These are phyloP conservation scores for Botrytis sinoallii DNA, from an alignment of 2,329 filamentous ascomycete species.

Conservation along the genomic window DNA sequence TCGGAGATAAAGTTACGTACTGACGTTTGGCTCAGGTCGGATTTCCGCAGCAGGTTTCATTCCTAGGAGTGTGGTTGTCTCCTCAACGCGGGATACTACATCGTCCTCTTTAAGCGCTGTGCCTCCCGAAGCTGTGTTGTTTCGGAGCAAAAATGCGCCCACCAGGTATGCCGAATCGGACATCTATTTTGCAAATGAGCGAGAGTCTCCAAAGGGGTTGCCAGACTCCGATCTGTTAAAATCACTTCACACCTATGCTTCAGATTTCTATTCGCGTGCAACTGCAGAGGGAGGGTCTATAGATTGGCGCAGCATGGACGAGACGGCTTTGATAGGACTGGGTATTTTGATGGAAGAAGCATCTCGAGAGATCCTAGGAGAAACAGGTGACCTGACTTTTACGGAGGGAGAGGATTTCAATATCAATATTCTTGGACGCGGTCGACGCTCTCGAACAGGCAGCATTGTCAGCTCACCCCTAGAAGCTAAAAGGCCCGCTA, in stretches of 20 bases:
- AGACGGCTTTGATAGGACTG: conserved; percentile 72
- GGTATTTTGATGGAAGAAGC: conserved; percentile 74
- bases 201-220: conserved; percentile 51
- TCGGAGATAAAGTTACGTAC: conserved; percentile 6
- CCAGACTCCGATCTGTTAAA: conserved; percentile 69
- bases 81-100: conserved; percentile 33
- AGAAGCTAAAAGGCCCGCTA: conserved; percentile 8
- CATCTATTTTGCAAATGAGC: conserved; percentile 64
- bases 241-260: conserved; percentile 64
- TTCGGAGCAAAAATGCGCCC: conserved; percentile 61
- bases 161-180: conserved; percentile 67
- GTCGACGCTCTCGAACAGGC: neutral
- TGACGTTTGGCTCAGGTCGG: conserved; percentile 37
- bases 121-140: conserved; percentile 69
- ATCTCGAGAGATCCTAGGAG: conserved; percentile 57
- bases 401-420: conserved; percentile 50
- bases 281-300: conserved; percentile 32
- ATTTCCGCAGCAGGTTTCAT: conserved; percentile 46
- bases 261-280: conserved; percentile 57
- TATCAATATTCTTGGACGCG: conserved; percentile 3
- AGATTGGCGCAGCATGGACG: conserved; percentile 64
- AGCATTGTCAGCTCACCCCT: conserved; percentile 8
- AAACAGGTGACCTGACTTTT: conserved; percentile 67
- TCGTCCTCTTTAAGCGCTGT: conserved; percentile 42
- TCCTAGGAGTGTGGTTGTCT: conserved; percentile 27